These are phyloP conservation scores for Musa balbisiana DNA, from an alignment of 202 grass and related monocot species.

Conservation along the genomic window DNA sequence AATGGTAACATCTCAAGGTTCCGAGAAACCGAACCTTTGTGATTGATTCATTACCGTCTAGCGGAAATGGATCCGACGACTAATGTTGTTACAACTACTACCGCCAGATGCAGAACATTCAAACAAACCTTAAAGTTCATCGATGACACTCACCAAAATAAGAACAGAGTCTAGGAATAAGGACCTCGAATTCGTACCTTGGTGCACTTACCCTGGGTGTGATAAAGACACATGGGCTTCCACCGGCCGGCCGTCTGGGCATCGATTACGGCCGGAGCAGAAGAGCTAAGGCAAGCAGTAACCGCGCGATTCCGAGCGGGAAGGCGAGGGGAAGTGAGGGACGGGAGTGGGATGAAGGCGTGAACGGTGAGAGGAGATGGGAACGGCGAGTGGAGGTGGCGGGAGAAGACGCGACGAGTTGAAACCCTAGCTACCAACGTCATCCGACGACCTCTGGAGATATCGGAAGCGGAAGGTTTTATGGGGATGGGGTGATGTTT, in stretches of 20 bases:
- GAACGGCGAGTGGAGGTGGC: not conserved
- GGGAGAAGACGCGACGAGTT: conserved; percentile 27
- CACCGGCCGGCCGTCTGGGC: conserved; percentile 29
- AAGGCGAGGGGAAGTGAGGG: not conserved
- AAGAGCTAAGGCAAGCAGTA: conserved; percentile 20
- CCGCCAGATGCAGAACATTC: not conserved
- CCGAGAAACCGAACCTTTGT: not conserved
- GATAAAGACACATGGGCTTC: conserved; percentile 83
- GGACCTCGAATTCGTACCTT: conserved; percentile 38
- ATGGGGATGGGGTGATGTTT: no score
- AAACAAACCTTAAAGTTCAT: no score
- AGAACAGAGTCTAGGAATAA: not conserved
- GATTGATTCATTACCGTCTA: no score
- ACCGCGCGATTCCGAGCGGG: conserved; percentile 12
- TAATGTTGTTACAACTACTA: not conserved
- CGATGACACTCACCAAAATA: not conserved
- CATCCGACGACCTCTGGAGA: not conserved
- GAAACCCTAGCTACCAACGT: conserved; percentile 21
- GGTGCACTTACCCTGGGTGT: conserved; percentile 77
- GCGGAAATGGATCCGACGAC: not conserved
- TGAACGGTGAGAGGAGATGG: not conserved
- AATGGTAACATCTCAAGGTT: not conserved
- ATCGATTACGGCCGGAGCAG: conserved; percentile 6
- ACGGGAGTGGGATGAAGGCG: not conserved
- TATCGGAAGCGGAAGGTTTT: no score